phyloP scores from a whole-genome alignment of 2,329 filamentous ascomycete species.

The Zasmidium cellare region DNA sequence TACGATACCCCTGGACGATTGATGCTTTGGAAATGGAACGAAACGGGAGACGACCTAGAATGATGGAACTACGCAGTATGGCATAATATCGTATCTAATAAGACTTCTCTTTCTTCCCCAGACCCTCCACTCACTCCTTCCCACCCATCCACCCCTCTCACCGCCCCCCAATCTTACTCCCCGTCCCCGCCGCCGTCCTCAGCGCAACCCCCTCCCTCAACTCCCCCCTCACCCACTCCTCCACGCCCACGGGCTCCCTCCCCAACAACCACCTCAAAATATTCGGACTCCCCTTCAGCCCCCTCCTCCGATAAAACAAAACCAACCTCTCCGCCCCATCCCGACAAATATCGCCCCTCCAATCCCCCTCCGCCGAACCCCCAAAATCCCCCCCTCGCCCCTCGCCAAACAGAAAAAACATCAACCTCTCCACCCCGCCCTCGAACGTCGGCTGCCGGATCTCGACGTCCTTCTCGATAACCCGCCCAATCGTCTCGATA shows the following conservation, averaged over 20 bases:
- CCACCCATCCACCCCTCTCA: no score
- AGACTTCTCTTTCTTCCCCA: no score
- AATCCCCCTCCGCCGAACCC: conserved; percentile 10
- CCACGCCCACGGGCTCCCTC: conserved; percentile 11
- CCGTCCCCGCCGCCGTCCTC: conserved; percentile 1
- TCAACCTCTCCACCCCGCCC: conserved; percentile 19
- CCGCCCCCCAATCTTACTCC: not conserved
- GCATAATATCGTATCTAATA: no score
- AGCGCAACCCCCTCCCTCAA: conserved; percentile 7
- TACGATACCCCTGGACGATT: no score
- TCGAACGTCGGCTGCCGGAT: conserved; percentile 19
- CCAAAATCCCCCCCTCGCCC: conserved; percentile 1
- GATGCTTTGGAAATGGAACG: no score
- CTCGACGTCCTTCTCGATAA: conserved; percentile 28
- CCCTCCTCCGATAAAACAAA: conserved; percentile 20
- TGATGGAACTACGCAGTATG: no score
- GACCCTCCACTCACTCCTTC: no score
- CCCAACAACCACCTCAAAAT: conserved; percentile 19
- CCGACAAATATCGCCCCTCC: conserved; percentile 11
- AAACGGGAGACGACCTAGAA: no score
- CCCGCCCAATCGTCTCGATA: conserved; percentile 18
- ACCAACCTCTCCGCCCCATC: conserved; percentile 20
- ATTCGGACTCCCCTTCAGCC: conserved; percentile 19
- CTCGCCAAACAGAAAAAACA: conserved; percentile 10
- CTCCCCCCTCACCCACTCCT: conserved; percentile 15